Percentiles rank a stretch among this genome's conserved stretches.
Conservation (phyloP, 1,284 basidiomycete species). For the Schizophyllum commune region DNA sequence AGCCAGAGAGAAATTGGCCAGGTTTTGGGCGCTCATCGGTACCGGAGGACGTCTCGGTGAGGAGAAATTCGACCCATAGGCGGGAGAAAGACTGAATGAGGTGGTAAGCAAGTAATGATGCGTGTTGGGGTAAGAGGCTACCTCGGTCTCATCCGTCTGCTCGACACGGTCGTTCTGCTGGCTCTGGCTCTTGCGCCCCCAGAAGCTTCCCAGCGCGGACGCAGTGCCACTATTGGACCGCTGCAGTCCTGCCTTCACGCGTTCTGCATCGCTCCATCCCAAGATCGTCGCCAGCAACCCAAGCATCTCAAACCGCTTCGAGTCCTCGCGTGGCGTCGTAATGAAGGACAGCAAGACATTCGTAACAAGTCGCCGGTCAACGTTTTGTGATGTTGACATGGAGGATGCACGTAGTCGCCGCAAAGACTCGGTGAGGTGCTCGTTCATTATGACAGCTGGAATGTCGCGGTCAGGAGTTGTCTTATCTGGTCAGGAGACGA, state of each 20-base stretch:
- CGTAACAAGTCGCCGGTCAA: constrained; percentile 90
- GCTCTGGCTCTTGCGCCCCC: constrained; percentile 39
- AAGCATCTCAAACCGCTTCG: constrained; percentile 97
- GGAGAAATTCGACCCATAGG: constrained; percentile 91
- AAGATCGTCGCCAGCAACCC: constrained; percentile 83
- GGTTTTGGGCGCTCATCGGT: constrained; percentile 18
- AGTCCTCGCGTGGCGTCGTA: constrained; percentile 82
- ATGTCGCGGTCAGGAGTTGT: background rate
- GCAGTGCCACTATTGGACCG: constrained; percentile 32
- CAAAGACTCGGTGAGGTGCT: constrained; percentile 96
- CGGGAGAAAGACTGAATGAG: constrained; percentile 94
- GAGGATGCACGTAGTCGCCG: constrained; percentile 83
- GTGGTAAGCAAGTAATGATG: no score
- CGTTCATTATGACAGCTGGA: constrained; percentile 90
- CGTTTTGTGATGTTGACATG: constrained; percentile 65
- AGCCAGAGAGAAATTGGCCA: constrained; percentile 28
- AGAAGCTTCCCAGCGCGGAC: constrained; percentile 32
- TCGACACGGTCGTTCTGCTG: constrained; percentile 40
- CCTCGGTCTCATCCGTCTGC: constrained; percentile 71
- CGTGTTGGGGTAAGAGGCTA: no score
- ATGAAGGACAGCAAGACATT: constrained; percentile 95
- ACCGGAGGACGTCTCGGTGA: constrained; percentile 53
- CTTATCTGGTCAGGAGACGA: background rate
- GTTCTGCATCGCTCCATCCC: constrained; percentile 84
- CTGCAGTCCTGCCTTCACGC: constrained; percentile 86